These are phyloP conservation scores for Cytospora schulzeri DNA, from an alignment of 2,329 filamentous ascomycete genomes.

Conservation along the genomic window DNA sequence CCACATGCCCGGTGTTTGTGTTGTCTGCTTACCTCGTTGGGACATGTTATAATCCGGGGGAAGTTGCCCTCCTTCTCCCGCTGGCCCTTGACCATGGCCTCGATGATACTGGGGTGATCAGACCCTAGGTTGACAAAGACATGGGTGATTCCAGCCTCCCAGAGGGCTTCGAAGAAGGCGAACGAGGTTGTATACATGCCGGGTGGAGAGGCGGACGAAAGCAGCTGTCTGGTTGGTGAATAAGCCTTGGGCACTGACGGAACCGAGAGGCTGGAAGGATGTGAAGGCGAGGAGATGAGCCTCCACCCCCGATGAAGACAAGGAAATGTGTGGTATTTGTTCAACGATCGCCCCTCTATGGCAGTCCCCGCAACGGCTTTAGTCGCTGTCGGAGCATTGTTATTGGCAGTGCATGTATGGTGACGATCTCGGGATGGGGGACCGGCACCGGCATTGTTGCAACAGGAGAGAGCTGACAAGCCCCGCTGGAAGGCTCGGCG, in stretches of 20 bases:
- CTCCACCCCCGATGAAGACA: background rate
- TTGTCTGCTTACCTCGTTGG: constrained; percentile 60
- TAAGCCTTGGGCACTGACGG: background rate
- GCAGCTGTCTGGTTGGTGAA: background rate
- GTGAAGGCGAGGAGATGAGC: background rate
- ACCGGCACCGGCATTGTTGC: constrained; percentile 2
- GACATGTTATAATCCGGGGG: constrained; percentile 70
- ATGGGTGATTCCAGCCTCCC: constrained; percentile 66
- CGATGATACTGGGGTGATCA: constrained; percentile 70
- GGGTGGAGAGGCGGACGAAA: constrained; percentile 24
- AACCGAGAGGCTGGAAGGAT: background rate
- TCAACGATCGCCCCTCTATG: background rate
- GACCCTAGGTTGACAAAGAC: constrained; percentile 63
- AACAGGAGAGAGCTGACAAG: background rate
- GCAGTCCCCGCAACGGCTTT: constrained; percentile 3
- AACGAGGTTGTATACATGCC: constrained; percentile 73
- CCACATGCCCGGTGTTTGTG: background rate
- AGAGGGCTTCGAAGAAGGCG: constrained; percentile 81
- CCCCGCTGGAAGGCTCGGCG: background rate
- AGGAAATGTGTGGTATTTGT: background rate
- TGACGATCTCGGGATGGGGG: constrained; percentile 9
- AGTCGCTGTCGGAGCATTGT: background rate
- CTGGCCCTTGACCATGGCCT: constrained; percentile 74
- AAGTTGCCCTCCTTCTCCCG: constrained; percentile 64
- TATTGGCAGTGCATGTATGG: background rate